A percentile compares a stretch with the other conserved stretches of the same genome.
Evolutionary conservation across 129 eudicot genomes (phyloP).

Genomic region (Flaveria bidentis): DNA sequence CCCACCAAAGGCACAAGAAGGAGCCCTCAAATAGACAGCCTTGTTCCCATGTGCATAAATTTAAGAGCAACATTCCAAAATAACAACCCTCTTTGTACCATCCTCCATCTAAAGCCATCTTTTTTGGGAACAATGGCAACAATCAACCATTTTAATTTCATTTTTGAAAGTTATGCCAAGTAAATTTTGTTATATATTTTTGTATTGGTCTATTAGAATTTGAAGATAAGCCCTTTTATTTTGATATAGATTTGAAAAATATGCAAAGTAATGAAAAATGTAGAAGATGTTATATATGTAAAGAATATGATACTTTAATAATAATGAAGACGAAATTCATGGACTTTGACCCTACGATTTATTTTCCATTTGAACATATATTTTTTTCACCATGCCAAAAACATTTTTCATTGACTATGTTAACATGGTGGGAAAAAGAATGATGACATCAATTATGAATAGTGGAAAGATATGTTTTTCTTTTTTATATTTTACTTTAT

Average conservation of each 20-base stretch:
- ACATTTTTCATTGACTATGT: constrained; percentile 25
- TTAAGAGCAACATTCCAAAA: constrained; percentile 70
- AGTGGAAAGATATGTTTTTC: not conserved
- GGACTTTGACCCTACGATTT: constrained; percentile 5
- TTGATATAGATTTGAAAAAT: not conserved
- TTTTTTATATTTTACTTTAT: not conserved
- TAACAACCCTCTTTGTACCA: constrained; percentile 56
- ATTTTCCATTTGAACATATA: constrained; percentile 16
- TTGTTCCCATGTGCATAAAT: constrained; percentile 66
- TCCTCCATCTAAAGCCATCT: constrained; percentile 35
- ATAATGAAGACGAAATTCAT: not conserved
- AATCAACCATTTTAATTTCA: constrained; percentile 30
- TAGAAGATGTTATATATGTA: not conserved
- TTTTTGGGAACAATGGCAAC: constrained; percentile 47
- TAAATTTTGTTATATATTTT: not conserved
- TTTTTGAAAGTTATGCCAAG: not conserved
- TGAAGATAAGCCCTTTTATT: not conserved
- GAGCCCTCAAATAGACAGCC: constrained; percentile 51
- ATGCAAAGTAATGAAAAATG: not conserved
- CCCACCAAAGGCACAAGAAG: constrained; percentile 55
- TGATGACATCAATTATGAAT: constrained; percentile 26
- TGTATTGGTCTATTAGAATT: not conserved
- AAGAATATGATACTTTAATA: not conserved
- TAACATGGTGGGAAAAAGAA: constrained; percentile 34
- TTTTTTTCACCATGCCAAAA: constrained; percentile 11